These are phyloP conservation scores for Cerrena zonata DNA, from an alignment of 1,284 basidiomycete genomes.

Conservation along the genomic window DNA sequence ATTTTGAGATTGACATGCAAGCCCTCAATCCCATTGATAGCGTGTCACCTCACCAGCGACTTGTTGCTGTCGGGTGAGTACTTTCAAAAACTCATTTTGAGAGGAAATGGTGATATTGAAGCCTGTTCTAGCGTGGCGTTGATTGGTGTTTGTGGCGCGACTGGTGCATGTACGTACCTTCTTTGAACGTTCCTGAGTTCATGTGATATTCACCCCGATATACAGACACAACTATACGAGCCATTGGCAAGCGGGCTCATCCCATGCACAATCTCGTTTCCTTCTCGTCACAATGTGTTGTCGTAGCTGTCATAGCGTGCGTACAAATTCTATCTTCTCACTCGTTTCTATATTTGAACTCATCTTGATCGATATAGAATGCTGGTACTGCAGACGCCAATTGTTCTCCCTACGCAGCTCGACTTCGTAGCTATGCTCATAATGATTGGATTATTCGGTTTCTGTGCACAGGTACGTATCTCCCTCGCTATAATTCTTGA, in stretches of 20 bases:
- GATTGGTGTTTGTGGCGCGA: constrained; percentile 55
- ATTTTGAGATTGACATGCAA: too few relatives aligned
- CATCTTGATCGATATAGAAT: constrained; percentile 38
- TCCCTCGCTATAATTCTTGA: not conserved
- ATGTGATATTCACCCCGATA: not conserved
- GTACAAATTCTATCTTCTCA: constrained; percentile 13
- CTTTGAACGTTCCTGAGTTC: not conserved
- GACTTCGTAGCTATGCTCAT: constrained; percentile 42
- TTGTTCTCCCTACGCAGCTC: constrained; percentile 43
- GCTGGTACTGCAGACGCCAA: constrained; percentile 32
- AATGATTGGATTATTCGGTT: constrained; percentile 53
- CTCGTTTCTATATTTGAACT: not conserved
- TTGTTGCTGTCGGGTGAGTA: constrained; percentile 33
- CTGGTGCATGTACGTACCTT: constrained; percentile 48
- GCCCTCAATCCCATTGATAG: constrained; percentile 2
- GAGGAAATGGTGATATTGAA: not conserved
- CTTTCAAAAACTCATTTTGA: not conserved
- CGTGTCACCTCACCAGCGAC: constrained; percentile 30
- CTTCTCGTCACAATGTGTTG: constrained; percentile 60
- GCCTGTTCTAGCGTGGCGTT: constrained; percentile 40
- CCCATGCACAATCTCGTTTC: constrained; percentile 67
- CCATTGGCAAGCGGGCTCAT: constrained; percentile 70
- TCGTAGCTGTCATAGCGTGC: constrained; percentile 48
- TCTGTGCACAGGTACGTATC: constrained; percentile 45
- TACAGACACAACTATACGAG: constrained; percentile 60